These are phyloP conservation scores for Gorgonomyces haynaldii DNA, from an alignment of 192 early-diverging fungal genomes.

Conservation along the genomic window DNA sequence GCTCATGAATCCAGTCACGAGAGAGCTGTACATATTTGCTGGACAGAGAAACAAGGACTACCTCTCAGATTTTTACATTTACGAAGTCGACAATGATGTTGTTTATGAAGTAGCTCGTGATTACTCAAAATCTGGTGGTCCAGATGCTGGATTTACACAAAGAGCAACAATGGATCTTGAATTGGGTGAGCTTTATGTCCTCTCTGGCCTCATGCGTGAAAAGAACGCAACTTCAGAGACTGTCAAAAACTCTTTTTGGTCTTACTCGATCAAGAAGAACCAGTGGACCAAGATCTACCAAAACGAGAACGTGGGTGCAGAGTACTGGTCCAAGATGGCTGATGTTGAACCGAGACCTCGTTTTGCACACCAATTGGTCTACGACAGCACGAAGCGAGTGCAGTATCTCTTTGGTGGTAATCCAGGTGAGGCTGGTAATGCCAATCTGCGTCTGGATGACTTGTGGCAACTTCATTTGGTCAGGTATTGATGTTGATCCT, in stretches of 20 bases:
- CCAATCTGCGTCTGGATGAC: slow-evolving; percentile 61
- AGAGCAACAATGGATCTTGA: slow-evolving; percentile 68
- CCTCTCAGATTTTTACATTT: slow-evolving; percentile 69
- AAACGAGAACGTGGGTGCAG: slow-evolving; percentile 43
- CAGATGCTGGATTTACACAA: slow-evolving; percentile 72
- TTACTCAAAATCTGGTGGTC: slow-evolving; percentile 60
- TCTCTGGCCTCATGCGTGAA: slow-evolving; percentile 60
- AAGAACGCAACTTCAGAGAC: slow-evolving; percentile 39
- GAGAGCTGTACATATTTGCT: slow-evolving; percentile 78
- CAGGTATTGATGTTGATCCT: slow-evolving; percentile 35
- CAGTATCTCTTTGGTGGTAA: slow-evolving; percentile 96
- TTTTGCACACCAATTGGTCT: slow-evolving; percentile 87
- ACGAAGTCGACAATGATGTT: slow-evolving; percentile 66
- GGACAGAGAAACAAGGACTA: slow-evolving; percentile 76
- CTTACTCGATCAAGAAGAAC: slow-evolving; percentile 46
- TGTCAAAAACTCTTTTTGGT: slow-evolving; percentile 72
- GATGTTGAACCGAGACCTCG: slow-evolving; percentile 67
- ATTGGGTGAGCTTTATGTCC: slow-evolving; percentile 74
- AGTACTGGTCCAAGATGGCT: slow-evolving; percentile 38
- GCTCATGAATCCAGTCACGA: slow-evolving; percentile 61
- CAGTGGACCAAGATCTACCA: slow-evolving; percentile 62
- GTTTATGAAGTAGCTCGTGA: slow-evolving; percentile 71
- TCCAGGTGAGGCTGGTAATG: slow-evolving; percentile 54
- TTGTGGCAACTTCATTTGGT: slow-evolving; percentile 67
- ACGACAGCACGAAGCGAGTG: slow-evolving; percentile 51